Evolutionary conservation across 2,329 filamentous ascomycete genomes (phyloP).

Genomic region (Beauveria australis): DNA sequence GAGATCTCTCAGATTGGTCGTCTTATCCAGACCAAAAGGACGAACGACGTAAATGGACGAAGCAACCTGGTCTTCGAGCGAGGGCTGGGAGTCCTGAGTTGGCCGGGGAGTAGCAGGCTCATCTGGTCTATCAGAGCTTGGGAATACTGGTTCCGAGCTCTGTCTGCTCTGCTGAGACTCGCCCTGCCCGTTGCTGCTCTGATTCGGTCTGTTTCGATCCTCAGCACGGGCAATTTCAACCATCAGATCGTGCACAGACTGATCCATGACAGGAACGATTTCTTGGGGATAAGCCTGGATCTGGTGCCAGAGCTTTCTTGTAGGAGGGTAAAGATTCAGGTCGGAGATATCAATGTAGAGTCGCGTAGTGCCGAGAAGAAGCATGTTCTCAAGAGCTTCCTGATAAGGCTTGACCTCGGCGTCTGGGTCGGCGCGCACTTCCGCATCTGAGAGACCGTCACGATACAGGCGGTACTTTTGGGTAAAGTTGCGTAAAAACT

Average conservation of each 20-base stretch:
- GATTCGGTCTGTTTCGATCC: slow-evolving; percentile 59
- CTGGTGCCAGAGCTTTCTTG: slow-evolving; percentile 91
- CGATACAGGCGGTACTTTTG: slow-evolving; percentile 89
- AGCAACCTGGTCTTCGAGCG: slow-evolving; percentile 73
- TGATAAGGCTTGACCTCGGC: slow-evolving; percentile 77
- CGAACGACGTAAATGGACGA: slow-evolving; percentile 76
- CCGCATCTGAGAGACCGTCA: slow-evolving; percentile 72
- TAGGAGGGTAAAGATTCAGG: slow-evolving; percentile 85
- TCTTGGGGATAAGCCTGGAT: slow-evolving; percentile 90
- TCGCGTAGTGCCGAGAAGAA: slow-evolving; percentile 72
- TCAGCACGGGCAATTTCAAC: slow-evolving; percentile 78
- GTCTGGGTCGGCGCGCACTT: slow-evolving; percentile 60
- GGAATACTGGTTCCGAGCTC: slow-evolving; percentile 69
- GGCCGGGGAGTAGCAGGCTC: slow-evolving; percentile 28
- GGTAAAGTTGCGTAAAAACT: slow-evolving; percentile 86
- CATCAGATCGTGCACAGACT: slow-evolving; percentile 87
- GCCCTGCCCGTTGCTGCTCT: slow-evolving; percentile 43
- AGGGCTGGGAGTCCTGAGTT: slow-evolving; percentile 40
- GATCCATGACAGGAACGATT: slow-evolving; percentile 94
- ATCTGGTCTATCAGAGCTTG: slow-evolving; percentile 68
- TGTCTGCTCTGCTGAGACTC: slow-evolving; percentile 37
- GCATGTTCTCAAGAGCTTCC: slow-evolving; percentile 81
- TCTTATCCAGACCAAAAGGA: slow-evolving; percentile 79
- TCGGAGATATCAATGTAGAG: slow-evolving; percentile 86
- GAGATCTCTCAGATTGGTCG: slow-evolving; percentile 85